These are phyloP conservation scores for Arthrobotrys sphaeroides DNA, from an alignment of 2,329 filamentous ascomycete genomes.

Conservation along the genomic window DNA sequence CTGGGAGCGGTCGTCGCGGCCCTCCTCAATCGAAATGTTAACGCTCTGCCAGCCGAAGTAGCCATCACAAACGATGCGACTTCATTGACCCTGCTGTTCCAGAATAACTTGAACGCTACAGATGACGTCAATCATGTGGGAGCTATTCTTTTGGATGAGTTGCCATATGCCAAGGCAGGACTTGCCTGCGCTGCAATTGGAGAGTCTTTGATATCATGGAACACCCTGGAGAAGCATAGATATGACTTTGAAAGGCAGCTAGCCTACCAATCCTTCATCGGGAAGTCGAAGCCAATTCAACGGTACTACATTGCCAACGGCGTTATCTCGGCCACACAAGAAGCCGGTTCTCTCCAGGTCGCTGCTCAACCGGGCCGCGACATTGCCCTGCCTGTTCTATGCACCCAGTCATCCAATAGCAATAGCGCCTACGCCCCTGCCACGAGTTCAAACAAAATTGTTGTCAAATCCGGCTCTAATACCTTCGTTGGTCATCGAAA, in stretches of 20 bases:
- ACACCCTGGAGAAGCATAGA: slow-evolving; percentile 62
- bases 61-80: slow-evolving; percentile 60
- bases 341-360: slow-evolving; percentile 60
- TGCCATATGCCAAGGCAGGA: slow-evolving; percentile 60
- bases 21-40: neutral
- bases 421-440: slow-evolving; percentile 57
- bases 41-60: neutral
- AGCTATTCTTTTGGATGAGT: slow-evolving; percentile 65
- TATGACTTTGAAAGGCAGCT: slow-evolving; percentile 64
- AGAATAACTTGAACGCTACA: slow-evolving; percentile 67
- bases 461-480: slow-evolving; percentile 61
- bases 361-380: slow-evolving; percentile 58
- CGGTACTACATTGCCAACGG: slow-evolving; percentile 63
- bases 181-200: slow-evolving; percentile 64
- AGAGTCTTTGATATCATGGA: slow-evolving; percentile 64
- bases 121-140: slow-evolving; percentile 67
- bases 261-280: slow-evolving; percentile 63
- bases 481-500: slow-evolving; percentile 66
- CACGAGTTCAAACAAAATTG: slow-evolving; percentile 59
- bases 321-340: slow-evolving; percentile 60
- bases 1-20: neutral
- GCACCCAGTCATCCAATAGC: slow-evolving; percentile 63
- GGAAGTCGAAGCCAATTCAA: slow-evolving; percentile 60
- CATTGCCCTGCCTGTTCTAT: slow-evolving; percentile 64
- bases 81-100: slow-evolving; percentile 66